Evolutionary conservation across 495 filamentous ascomycete genomes (phyloP).

Genomic region (Xylaria longipes): DNA sequence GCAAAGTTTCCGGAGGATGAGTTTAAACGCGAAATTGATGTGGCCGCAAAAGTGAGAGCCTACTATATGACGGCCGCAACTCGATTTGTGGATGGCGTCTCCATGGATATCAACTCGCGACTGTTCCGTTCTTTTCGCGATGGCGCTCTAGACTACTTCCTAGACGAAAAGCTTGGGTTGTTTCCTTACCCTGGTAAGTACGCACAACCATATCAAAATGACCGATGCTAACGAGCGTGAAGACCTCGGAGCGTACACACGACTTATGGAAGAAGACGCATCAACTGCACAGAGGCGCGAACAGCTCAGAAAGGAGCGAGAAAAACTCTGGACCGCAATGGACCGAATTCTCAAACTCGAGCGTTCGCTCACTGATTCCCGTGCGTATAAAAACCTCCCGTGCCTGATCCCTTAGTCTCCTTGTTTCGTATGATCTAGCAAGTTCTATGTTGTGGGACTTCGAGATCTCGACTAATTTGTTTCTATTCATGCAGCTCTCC

Average conservation of each 20-base stretch:
- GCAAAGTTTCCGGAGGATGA: conserved; percentile 44
- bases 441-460: too few relatives aligned
- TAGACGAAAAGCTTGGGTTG: conserved; percentile 49
- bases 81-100: conserved; percentile 53
- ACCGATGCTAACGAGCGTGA: conserved; percentile 10
- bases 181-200: conserved; percentile 31
- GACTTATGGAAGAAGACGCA: conserved; percentile 50
- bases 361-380: background rate
- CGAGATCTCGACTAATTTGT: too few relatives aligned
- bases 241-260: conserved; percentile 33
- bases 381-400: too few relatives aligned
- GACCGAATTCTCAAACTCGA: conserved; percentile 33
- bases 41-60: conserved; percentile 51
- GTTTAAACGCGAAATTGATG: conserved; percentile 47
- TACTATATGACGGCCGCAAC: conserved; percentile 54
- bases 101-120: conserved; percentile 46
- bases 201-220: background rate
- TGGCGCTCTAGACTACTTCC: conserved; percentile 36
- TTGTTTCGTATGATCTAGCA: too few relatives aligned
- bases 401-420: too few relatives aligned
- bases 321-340: conserved; percentile 41
- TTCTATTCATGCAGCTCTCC: too few relatives aligned
- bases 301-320: conserved; percentile 37
- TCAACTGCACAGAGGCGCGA: conserved; percentile 36
- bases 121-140: conserved; percentile 41